Base-by-base conservation (phyloP, 23 red algal genomes). In the Gracilariopsis chorda region DNA sequence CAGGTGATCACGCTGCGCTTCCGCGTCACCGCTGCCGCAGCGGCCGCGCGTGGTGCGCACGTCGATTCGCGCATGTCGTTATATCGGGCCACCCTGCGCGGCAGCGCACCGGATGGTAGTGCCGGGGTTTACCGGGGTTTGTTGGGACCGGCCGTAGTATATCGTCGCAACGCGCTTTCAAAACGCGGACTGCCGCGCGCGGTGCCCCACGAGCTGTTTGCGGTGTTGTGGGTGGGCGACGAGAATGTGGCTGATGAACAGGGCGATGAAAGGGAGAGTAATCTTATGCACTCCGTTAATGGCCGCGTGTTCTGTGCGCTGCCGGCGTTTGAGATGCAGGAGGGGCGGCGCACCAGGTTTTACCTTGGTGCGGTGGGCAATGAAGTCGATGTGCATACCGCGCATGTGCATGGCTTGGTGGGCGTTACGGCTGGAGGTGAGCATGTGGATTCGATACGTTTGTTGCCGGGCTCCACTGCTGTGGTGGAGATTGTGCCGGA, bases 261-360 rank as follows among this genome's bases (percentile, higher is more conserved):
- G 34, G 82, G 65, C 27, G 82, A 65, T 29, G 57, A 71, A 35
- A 25, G 32, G 16, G 82, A 86, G 82, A 30, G 61, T 19, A 72
- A 67, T 43, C 58, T 86, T 21, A 86, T 86, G 82, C 82, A 86
- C 60, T 53, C 51, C 82, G 47, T 86, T 59, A 86, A 86, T 10
- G 82, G 82, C 2, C 47, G 43, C 14, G 82, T 86, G 51, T 86
- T 43, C 58, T 86, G 82, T 37, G 30, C 82, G 29, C 34, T 86
- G 82, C 56, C 55, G 34, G 23, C 23, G 8, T 72, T 72, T 3
- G 29, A 67, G 33, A 7, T 86, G 12, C 40, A 67, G 41, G 33
- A 62, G 36, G 61, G 61, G 2, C 28, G 47, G 11, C 55, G 32
- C 21, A 37, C 41, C 21, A 9, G 60, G 23, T 65, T 53, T 27